Percentiles rank a stretch among this genome's conserved stretches.
phyloP scores from a whole-genome alignment of 306 rosid genomes.

The Vachellia collinsii region DNA sequence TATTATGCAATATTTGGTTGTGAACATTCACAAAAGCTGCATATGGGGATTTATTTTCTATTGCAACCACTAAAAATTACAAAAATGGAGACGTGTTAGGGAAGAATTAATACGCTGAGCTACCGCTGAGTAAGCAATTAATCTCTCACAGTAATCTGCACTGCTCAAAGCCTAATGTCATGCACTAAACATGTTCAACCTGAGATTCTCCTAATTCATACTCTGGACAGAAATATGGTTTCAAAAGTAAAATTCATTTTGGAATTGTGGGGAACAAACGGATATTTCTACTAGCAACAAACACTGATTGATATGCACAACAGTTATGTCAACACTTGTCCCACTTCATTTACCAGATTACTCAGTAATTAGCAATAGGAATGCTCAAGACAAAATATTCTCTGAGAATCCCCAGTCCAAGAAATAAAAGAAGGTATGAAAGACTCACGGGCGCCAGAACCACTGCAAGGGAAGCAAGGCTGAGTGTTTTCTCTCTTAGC shows the following conservation, averaged over 20 bases:
- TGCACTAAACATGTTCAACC: constrained; percentile 9
- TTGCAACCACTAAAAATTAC: background rate
- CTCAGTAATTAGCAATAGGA: background rate
- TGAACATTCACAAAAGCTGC: background rate
- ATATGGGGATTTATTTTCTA: constrained; percentile 6
- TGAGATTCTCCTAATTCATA: constrained; percentile 8
- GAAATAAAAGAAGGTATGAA: background rate
- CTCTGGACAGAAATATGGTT: constrained; percentile 6
- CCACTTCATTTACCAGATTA: constrained; percentile 11
- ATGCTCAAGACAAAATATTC: constrained; percentile 19
- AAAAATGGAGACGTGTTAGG: background rate
- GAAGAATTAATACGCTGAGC: background rate
- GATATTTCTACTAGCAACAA: constrained; percentile 3
- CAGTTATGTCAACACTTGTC: background rate
- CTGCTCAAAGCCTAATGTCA: background rate
- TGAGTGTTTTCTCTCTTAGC: constrained; percentile 89
- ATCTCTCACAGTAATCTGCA: constrained; percentile 5
- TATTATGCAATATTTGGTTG: background rate
- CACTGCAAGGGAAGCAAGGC: constrained; percentile 95
- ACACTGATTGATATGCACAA: background rate
- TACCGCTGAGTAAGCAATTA: constrained; percentile 8
- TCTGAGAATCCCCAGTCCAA: background rate
- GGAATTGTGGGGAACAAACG: background rate
- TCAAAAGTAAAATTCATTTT: constrained; percentile 2
- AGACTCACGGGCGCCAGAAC: constrained; percentile 90